Percentiles rank a stretch among this genome's conserved stretches.
These are phyloP conservation scores for Geotrichum aggregatum DNA, from an alignment of 1,139 yeast species.

Conservation along the genomic window DNA sequence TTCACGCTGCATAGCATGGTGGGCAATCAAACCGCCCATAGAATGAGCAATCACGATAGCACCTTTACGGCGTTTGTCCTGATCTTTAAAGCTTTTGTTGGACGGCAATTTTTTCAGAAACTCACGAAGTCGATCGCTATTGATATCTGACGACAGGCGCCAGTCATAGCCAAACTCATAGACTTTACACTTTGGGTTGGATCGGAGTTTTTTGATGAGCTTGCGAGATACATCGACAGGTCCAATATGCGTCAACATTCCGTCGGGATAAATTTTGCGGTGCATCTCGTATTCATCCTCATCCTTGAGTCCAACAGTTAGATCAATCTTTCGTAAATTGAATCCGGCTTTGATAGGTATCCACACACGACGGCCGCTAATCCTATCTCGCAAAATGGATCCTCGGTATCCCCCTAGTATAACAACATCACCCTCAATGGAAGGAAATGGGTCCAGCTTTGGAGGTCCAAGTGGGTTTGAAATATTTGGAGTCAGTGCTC, in stretches of 20 bases:
- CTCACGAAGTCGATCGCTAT: slow-evolving; percentile 48
- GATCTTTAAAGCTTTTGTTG: slow-evolving; percentile 28
- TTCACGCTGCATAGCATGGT: slow-evolving; percentile 64
- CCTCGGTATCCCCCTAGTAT: slow-evolving; percentile 89
- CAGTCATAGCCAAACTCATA: slow-evolving; percentile 87
- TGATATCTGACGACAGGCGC: slow-evolving; percentile 66
- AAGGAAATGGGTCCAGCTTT: slow-evolving; percentile 35
- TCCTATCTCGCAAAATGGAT: slow-evolving; percentile 63
- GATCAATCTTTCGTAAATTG: slow-evolving; percentile 62
- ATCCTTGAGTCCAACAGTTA: slow-evolving; percentile 65
- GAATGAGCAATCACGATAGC: slow-evolving; percentile 78
- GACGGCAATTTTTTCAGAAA: slow-evolving; percentile 48
- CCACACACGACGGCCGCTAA: slow-evolving; percentile 70
- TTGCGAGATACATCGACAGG: slow-evolving; percentile 76
- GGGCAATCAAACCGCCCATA: slow-evolving; percentile 88
- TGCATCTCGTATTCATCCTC: slow-evolving; percentile 54
- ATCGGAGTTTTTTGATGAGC: slow-evolving; percentile 51
- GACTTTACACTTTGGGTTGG: slow-evolving; percentile 59
- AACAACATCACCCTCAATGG: slow-evolving; percentile 69
- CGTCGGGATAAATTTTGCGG: slow-evolving; percentile 62
- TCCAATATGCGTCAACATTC: slow-evolving; percentile 75
- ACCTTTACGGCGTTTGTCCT: slow-evolving; percentile 43
- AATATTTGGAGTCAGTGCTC: slow-evolving; percentile 53
- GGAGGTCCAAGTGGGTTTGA: slow-evolving; percentile 29
- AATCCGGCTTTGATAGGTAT: slow-evolving; percentile 84